phyloP scores from a whole-genome alignment of 768 basidiomycete genomes.

The Nidula microcarpa region DNA sequence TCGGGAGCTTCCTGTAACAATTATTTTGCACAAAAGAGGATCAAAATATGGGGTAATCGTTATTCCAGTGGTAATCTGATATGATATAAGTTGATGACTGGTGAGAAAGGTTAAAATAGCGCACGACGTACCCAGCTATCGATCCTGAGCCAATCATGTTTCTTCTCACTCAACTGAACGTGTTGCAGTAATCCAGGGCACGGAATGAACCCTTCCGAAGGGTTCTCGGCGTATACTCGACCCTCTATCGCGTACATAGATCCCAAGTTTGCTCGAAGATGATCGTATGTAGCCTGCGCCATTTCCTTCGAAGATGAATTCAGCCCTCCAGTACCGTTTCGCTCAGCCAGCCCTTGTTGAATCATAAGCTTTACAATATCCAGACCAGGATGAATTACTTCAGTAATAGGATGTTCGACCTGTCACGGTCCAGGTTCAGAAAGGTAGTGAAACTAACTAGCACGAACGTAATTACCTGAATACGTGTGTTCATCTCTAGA shows the following conservation, averaged over 20 bases:
- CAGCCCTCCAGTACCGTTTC: conserved; percentile 9
- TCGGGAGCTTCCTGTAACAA: conserved; percentile 46
- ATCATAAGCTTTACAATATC: conserved; percentile 69
- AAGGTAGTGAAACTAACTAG: not conserved
- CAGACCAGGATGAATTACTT: conserved; percentile 47
- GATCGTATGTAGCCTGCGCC: conserved; percentile 34
- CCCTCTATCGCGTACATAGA: conserved; percentile 46
- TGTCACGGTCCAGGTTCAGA: conserved; percentile 15
- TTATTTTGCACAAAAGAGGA: conserved; percentile 57
- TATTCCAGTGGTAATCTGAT: conserved; percentile 46
- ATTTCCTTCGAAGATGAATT: conserved; percentile 16
- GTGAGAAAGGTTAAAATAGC: not conserved
- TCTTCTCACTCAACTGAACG: conserved; percentile 31
- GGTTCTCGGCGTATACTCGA: conserved; percentile 63
- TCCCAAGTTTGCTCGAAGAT: conserved; percentile 11
- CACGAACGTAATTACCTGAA: conserved; percentile 37
- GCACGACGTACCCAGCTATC: conserved; percentile 47
- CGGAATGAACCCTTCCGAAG: conserved; percentile 52
- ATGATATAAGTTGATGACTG: not conserved
- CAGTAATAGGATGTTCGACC: conserved; percentile 70
- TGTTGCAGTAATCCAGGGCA: conserved; percentile 60
- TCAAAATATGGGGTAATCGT: conserved; percentile 52
- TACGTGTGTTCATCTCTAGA: conserved; percentile 69
- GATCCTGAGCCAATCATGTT: conserved; percentile 52
- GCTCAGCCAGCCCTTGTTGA: conserved; percentile 45